Conservation (phyloP, 306 rosid species). For the Gastrolobium villosum region DNA sequence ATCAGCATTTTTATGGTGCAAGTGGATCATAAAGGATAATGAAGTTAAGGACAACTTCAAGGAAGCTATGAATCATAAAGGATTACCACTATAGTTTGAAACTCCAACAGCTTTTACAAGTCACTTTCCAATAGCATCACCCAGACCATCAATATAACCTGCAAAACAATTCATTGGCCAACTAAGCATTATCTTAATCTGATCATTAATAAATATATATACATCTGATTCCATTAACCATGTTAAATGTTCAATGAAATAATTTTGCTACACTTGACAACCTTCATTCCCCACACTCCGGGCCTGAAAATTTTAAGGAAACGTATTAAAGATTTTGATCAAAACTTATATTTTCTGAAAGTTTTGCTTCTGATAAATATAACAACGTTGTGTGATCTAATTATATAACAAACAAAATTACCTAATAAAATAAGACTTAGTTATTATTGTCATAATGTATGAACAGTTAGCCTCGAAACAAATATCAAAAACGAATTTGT, state of each 20-base stretch:
- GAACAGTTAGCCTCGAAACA: too few relatives aligned
- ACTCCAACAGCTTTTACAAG: slow-evolving; percentile 98
- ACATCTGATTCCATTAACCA: slow-evolving; percentile 27
- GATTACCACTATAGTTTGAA: slow-evolving; percentile 86
- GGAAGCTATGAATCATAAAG: neutral
- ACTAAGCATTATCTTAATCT: slow-evolving; percentile 47
- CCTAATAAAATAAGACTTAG: too few relatives aligned
- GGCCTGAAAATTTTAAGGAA: slow-evolving; percentile 60
- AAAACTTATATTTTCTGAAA: too few relatives aligned
- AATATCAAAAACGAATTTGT: too few relatives aligned
- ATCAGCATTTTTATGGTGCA: neutral
- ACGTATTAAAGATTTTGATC: too few relatives aligned
- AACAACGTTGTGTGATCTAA: too few relatives aligned
- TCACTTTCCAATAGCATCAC: slow-evolving; percentile 97
- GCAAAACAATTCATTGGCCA: slow-evolving; percentile 50
- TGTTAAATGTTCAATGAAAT: slow-evolving; percentile 39
- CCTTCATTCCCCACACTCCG: slow-evolving; percentile 99
- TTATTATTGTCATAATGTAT: too few relatives aligned
- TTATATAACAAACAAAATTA: too few relatives aligned
- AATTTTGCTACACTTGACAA: slow-evolving; percentile 53
- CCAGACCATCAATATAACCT: slow-evolving; percentile 94
- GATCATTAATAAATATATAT: slow-evolving; percentile 22
- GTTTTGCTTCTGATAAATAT: too few relatives aligned
- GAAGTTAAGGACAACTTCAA: slow-evolving; percentile 15
- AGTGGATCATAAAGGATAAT: neutral